Percentiles rank a stretch among this genome's conserved stretches.
phyloP scores from a whole-genome alignment of 2,329 filamentous ascomycete genomes.

The Drechslerella dactyloides region DNA sequence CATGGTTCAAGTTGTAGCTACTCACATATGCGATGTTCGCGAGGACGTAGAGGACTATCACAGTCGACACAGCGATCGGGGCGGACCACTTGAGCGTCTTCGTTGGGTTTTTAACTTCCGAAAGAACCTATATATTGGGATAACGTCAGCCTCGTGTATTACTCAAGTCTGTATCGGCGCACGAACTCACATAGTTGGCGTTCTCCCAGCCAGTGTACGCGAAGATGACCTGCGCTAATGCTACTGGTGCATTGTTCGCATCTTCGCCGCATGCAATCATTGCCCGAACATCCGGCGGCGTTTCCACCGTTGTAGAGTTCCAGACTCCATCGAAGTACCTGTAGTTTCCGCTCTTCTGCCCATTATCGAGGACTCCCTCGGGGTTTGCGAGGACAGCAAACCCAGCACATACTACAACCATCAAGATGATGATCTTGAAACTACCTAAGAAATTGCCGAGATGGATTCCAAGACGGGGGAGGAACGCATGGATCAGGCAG shows the following conservation, averaged over 20 bases:
- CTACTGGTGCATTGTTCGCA: conserved; percentile 44
- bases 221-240: conserved; percentile 66
- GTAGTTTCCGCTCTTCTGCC: conserved; percentile 38
- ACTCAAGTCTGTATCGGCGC: not conserved
- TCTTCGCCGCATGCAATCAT: conserved; percentile 37
- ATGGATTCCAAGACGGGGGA: conserved; percentile 57
- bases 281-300: conserved; percentile 23
- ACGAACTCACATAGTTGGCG: conserved; percentile 62
- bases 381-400: conserved; percentile 56
- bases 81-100: conserved; percentile 66
- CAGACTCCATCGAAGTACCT: conserved; percentile 36
- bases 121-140: conserved; percentile 59
- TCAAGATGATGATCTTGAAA: conserved; percentile 57
- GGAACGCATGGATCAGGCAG: conserved; percentile 57
- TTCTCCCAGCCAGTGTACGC: conserved; percentile 71
- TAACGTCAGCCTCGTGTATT: not conserved
- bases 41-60: conserved; percentile 68
- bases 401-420: conserved; percentile 56
- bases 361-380: conserved; percentile 20
- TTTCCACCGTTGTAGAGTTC: conserved; percentile 46
- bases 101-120: conserved; percentile 65
- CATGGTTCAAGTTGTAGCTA: not conserved
- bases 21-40: conserved; percentile 67
- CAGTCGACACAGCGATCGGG: conserved; percentile 66
- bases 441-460: conserved; percentile 57